A percentile compares a stretch with the other conserved stretches of the same genome.
Evolutionary conservation across 371 early-diverging fungal genomes (phyloP).

Genomic region (Mortierella sp.): DNA sequence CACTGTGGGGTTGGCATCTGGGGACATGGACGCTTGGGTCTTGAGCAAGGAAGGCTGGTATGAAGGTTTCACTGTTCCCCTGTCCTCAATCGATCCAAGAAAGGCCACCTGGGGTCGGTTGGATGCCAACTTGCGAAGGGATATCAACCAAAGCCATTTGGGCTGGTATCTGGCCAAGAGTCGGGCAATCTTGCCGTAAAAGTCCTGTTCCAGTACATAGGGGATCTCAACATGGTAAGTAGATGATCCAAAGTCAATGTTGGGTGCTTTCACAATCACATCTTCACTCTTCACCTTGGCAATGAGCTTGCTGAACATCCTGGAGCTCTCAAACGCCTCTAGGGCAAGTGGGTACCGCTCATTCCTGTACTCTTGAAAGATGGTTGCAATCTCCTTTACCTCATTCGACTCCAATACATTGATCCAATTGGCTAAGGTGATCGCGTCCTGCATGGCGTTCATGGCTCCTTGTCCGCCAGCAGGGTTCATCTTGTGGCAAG

Average conservation of each 20-base stretch:
- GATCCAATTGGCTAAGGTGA: conserved; percentile 25
- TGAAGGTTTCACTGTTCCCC: conserved; percentile 6
- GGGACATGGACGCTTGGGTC: not conserved
- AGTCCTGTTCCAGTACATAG: not conserved
- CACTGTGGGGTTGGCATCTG: not conserved
- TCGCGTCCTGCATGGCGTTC: conserved; percentile 23
- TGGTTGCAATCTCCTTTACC: conserved; percentile 3
- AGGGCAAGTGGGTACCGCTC: conserved; percentile 9
- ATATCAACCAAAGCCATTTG: conserved; percentile 11
- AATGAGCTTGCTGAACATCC: conserved; percentile 7
- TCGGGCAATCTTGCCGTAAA: not conserved
- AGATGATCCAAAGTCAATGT: not conserved
- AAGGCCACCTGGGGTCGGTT: conserved; percentile 23
- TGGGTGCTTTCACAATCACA: not conserved
- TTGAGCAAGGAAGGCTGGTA: conserved; percentile 16
- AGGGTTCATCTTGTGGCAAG: conserved; percentile 29
- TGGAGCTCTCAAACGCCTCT: not conserved
- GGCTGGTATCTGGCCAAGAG: conserved; percentile 12
- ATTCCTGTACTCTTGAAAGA: conserved; percentile 12
- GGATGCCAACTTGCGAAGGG: not conserved
- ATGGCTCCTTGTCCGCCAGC: conserved; percentile 8
- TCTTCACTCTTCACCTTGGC: conserved; percentile 1
- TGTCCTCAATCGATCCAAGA: conserved; percentile 17
- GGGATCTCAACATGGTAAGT: too few species aligned
- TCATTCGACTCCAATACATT: conserved; percentile 5